phyloP scores from a whole-genome alignment of 176 grass and related monocot genomes.

The Cenchrus purpureus region DNA sequence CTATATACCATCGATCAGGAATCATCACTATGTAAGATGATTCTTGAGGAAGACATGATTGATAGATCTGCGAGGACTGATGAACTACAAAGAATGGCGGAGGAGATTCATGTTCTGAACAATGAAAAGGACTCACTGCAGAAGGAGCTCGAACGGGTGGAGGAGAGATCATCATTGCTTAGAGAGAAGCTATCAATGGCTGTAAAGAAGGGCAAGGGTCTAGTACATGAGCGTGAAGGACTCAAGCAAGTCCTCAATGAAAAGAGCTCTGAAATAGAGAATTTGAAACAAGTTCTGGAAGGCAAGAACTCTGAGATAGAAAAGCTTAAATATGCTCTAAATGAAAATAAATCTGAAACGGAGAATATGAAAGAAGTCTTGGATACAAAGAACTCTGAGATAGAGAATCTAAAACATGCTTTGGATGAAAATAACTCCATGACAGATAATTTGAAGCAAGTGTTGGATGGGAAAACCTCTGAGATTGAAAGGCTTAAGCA shows the following conservation, averaged over 20 bases:
- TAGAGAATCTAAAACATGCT: constrained; percentile 44
- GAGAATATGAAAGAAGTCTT: constrained; percentile 34
- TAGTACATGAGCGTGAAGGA: constrained; percentile 91
- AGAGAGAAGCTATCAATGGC: constrained; percentile 98
- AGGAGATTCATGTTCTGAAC: constrained; percentile 66
- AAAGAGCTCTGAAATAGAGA: constrained; percentile 62
- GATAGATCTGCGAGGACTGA: constrained; percentile 53
- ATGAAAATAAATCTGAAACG: constrained; percentile 63
- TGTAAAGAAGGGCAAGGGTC: constrained; percentile 97
- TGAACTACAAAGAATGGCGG: constrained; percentile 54
- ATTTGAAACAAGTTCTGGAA: constrained; percentile 56
- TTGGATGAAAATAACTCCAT: constrained; percentile 37
- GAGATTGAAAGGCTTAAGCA: constrained; percentile 53
- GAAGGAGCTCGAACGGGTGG: constrained; percentile 73
- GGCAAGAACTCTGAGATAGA: constrained; percentile 62
- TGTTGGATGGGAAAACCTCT: constrained; percentile 29
- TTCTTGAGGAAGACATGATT: constrained; percentile 80
- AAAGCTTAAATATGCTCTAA: constrained; percentile 50
- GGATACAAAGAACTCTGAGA: constrained; percentile 30
- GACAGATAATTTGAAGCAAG: constrained; percentile 52
- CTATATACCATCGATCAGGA: constrained; percentile 76
- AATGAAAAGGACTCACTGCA: constrained; percentile 77
- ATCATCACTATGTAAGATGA: constrained; percentile 62
- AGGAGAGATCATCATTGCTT: constrained; percentile 88
- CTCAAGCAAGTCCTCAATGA: constrained; percentile 69